Evolutionary conservation across 306 rosid species (phyloP).

Genomic region (Quercus suber): DNA sequence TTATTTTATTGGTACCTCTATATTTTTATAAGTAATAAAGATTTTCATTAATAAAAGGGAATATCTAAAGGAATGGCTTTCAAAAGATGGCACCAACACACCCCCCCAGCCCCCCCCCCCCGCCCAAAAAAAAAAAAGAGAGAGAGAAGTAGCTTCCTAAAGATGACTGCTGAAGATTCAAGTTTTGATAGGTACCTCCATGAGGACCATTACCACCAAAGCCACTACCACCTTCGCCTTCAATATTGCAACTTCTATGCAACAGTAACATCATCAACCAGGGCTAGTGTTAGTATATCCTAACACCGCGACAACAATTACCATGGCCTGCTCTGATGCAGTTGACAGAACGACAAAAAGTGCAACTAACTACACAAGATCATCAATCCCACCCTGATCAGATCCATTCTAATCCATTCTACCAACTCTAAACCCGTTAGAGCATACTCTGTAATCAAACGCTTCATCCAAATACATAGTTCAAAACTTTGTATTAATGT

Average conservation of each 20-base stretch:
- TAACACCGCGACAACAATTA: not conserved
- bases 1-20: too few relatives aligned
- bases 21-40: too few relatives aligned
- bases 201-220: not conserved
- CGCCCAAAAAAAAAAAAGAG: too few relatives aligned
- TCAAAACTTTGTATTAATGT: not conserved
- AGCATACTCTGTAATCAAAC: not conserved
- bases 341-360: not conserved
- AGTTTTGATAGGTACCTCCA: not conserved
- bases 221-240: not conserved
- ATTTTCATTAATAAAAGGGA: too few relatives aligned
- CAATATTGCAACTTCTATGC: not conserved
- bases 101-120: too few relatives aligned
- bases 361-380: not conserved
- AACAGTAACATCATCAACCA: not conserved
- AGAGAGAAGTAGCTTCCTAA: too few relatives aligned
- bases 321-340: not conserved
- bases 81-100: too few relatives aligned
- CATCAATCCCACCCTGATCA: not conserved
- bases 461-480: not conserved
- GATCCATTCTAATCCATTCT: not conserved
- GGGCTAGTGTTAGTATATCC: not conserved
- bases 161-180: too few relatives aligned
- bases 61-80: too few relatives aligned
- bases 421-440: not conserved